Base-by-base conservation (phyloP, 371 early-diverging fungal species). In the Mycotypha africana region DNA sequence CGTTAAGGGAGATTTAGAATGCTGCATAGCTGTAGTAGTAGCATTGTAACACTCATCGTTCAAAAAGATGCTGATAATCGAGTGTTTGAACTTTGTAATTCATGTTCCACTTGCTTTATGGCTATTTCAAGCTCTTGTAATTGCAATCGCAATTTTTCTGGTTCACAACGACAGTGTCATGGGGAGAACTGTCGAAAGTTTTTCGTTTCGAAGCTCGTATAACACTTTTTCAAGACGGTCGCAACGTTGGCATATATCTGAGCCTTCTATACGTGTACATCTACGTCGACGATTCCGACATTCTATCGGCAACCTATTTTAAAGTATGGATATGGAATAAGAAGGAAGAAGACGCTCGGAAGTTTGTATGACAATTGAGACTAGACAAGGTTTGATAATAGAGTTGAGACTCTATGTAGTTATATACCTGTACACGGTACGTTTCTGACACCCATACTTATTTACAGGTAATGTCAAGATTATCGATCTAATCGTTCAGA, bases 391-490 rank as follows among this genome's bases (percentile, higher is more conserved):
- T n/a, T n/a, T n/a, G n/a, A n/a, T n/a, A n/a, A n/a, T n/a, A n/a
- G n/a, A n/a, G n/a, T n/a, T n/a, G n/a, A n/a, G n/a, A n/a, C n/a
- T n/a, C n/a, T n/a, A n/a, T n/a, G n/a, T n/a, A n/a, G n/a, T n/a
- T n/a, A n/a, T n/a, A 12, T 43, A 31, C 39, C 22, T 26, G 39
- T 47, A 15, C 39, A 47, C 5, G 39, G 39, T 23, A 25, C 32
- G 32, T 14, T 38, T 38, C 32, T 38, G 12, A 38, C 19, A 21
- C 38, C 15, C 30, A 36, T 37, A 20, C n/a, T 47, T 22, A 31
- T 31, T 17, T 31, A 28, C 24, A 20, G 17, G 36, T 23, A 23
- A 45, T 11, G 25, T 3, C 23, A 36, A 45, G 19, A 17, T 25
- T 12, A n/a, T n/a, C n/a, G n/a, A n/a, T n/a, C n/a, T n/a, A n/a